Conservation (phyloP, 345 rosid species). For the Eucalyptus pauciflora region DNA sequence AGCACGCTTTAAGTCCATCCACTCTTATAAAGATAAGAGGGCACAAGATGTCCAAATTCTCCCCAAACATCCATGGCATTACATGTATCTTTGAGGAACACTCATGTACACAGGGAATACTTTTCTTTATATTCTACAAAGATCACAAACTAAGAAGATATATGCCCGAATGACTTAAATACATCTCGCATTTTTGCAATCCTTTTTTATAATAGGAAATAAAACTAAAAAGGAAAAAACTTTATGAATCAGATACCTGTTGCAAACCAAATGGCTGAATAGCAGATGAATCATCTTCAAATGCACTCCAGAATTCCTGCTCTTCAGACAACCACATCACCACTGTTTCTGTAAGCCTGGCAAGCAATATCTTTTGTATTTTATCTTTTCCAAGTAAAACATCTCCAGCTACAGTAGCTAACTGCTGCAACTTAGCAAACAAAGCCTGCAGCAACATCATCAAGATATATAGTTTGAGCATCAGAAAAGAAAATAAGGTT, state of each 20-base stretch:
- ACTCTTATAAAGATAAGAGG: background rate
- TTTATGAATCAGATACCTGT: constrained; percentile 39
- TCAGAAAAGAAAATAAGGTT: background rate
- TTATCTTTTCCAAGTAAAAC: constrained; percentile 84
- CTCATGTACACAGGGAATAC: background rate
- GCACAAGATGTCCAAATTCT: background rate
- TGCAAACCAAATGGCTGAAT: constrained; percentile 74
- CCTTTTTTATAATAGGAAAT: background rate
- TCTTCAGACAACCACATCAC: constrained; percentile 92
- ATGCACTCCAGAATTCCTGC: constrained; percentile 90
- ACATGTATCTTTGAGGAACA: background rate
- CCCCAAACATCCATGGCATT: background rate
- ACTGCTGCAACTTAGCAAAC: constrained; percentile 90
- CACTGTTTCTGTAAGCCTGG: constrained; percentile 93
- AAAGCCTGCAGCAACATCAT: constrained; percentile 53
- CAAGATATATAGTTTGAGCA: background rate
- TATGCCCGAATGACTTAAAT: background rate
- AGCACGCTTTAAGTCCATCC: background rate
- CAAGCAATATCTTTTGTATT: constrained; percentile 82
- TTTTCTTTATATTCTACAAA: background rate
- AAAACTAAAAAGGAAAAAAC: background rate
- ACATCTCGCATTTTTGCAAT: background rate
- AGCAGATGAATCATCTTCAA: constrained; percentile 69
- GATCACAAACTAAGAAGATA: background rate
- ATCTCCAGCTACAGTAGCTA: constrained; percentile 92